A percentile compares a stretch with the other conserved stretches of the same genome.
Evolutionary conservation across 2,329 filamentous ascomycete species (phyloP).

Genomic region (Ustilaginoidea virens): DNA sequence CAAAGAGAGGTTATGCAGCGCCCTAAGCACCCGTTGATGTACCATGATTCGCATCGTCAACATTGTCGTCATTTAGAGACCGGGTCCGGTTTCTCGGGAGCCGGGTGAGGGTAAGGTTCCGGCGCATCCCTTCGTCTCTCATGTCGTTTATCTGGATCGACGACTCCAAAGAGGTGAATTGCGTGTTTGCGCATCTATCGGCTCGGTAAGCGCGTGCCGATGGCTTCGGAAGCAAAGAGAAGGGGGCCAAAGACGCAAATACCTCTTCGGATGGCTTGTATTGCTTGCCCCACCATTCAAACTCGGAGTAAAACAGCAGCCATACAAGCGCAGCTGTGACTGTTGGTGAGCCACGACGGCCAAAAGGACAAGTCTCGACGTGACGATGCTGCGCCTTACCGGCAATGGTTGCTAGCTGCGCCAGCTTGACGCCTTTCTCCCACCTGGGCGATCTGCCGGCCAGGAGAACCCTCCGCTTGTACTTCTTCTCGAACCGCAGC

Average conservation of each 20-base stretch:
- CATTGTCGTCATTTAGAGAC: slow-evolving; percentile 8
- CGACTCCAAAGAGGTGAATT: slow-evolving; percentile 22
- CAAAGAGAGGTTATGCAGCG: background rate
- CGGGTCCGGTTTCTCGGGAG: slow-evolving; percentile 12
- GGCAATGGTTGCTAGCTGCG: slow-evolving; percentile 43
- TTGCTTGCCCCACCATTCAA: slow-evolving; percentile 26
- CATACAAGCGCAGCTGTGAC: slow-evolving; percentile 20
- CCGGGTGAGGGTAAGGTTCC: slow-evolving; percentile 10
- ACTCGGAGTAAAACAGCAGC: slow-evolving; percentile 26
- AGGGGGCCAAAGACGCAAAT: background rate
- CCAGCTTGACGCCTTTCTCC: slow-evolving; percentile 49
- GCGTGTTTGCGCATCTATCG: slow-evolving; percentile 20
- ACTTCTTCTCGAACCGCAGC: slow-evolving; percentile 65
- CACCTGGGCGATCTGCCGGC: slow-evolving; percentile 46
- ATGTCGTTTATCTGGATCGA: slow-evolving; percentile 26
- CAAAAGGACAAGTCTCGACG: background rate
- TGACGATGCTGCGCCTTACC: slow-evolving; percentile 33
- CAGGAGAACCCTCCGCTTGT: slow-evolving; percentile 51
- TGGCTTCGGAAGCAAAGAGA: no score
- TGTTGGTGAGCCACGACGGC: background rate
- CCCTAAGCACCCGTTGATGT: background rate
- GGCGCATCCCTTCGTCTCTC: slow-evolving; percentile 24
- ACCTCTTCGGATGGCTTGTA: slow-evolving; percentile 29
- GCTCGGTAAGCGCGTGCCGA: background rate
- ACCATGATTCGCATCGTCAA: background rate